Conservation (phyloP, 441 rosid genomes). For the Bruguiera hainesii region DNA sequence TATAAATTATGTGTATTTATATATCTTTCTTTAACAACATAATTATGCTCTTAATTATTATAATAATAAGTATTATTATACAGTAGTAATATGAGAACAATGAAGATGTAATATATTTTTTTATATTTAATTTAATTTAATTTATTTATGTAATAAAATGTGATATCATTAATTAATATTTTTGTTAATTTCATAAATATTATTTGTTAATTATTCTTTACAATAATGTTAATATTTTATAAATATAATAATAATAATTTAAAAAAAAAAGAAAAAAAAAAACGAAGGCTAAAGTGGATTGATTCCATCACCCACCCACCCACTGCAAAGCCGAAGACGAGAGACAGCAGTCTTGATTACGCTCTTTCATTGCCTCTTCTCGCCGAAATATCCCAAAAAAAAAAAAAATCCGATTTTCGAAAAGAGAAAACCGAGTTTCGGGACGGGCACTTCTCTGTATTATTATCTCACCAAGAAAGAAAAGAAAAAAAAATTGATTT, state of each 20-base stretch:
- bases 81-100: no score
- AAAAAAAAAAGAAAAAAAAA: neutral
- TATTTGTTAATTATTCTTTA: no score
- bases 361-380: constrained; percentile 31
- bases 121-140: no score
- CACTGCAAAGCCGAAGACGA: neutral
- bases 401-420: constrained; percentile 8
- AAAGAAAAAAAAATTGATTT: no score
- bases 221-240: neutral
- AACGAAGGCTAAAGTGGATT: constrained; percentile 10
- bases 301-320: constrained; percentile 22
- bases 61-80: no score
- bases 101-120: fast-evolving
- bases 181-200: no score
- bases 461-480: neutral
- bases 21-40: no score
- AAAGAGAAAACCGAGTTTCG: neutral
- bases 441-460: neutral
- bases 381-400: constrained; percentile 16
- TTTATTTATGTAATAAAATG: no score
- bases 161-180: no score
- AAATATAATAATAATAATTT: neutral
- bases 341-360: constrained; percentile 28
- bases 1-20: no score
- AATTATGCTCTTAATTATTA: no score